Evolutionary conservation across 768 basidiomycete genomes (phyloP).

Genomic region (Mycena amicta): DNA sequence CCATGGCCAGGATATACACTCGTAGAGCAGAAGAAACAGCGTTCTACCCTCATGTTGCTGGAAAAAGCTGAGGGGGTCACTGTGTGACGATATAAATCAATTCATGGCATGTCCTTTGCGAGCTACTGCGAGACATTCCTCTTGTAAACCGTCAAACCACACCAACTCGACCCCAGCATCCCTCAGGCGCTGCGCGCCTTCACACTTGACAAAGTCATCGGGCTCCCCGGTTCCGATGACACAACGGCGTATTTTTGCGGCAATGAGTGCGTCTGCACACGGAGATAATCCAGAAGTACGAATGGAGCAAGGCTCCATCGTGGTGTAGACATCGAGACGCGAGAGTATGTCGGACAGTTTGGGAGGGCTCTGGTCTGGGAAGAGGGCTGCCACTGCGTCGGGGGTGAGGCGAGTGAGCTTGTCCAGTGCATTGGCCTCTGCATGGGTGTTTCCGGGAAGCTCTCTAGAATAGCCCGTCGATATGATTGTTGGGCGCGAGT

Average conservation of each 20-base stretch:
- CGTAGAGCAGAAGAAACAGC: slow-evolving; percentile 98
- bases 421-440: slow-evolving; percentile 89
- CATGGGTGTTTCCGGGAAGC: slow-evolving; percentile 92
- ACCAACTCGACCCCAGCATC: slow-evolving; percentile 74
- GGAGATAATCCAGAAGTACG: slow-evolving; percentile 85
- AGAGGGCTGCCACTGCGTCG: slow-evolving; percentile 45
- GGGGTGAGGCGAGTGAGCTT: slow-evolving; percentile 60
- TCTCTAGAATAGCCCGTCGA: slow-evolving; percentile 89
- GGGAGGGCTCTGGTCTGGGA: slow-evolving; percentile 36
- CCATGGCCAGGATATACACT: slow-evolving; percentile 97
- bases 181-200: slow-evolving; percentile 75
- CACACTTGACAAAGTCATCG: slow-evolving; percentile 90
- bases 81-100: neutral
- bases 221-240: slow-evolving; percentile 92
- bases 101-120: slow-evolving; percentile 51
- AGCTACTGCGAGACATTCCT: slow-evolving; percentile 80
- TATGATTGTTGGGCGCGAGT: slow-evolving; percentile 34
- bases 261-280: slow-evolving; percentile 83
- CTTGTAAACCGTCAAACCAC: slow-evolving; percentile 75
- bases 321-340: slow-evolving; percentile 84
- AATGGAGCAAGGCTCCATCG: slow-evolving; percentile 93
- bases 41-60: slow-evolving; percentile 84
- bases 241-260: slow-evolving; percentile 70
- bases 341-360: slow-evolving; percentile 53
- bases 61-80: neutral